Evolutionary conservation across 805 yeast species (phyloP), one percentile per base, ranked within the genome.

Genomic region (Kockiozyma suomiensis): DNA sequence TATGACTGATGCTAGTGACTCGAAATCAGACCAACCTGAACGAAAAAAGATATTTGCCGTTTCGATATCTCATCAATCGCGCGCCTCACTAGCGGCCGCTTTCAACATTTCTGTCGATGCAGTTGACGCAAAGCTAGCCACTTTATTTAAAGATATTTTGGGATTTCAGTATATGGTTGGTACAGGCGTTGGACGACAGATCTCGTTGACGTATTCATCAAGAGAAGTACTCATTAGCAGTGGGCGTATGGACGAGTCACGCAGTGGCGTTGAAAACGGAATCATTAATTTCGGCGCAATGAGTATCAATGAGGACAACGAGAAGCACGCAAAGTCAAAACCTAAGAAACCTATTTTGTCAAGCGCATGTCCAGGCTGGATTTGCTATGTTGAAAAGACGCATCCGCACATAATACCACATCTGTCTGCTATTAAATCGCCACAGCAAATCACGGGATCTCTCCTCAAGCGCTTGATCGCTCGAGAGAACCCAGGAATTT

Each of bases 281-380:
- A 21, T 30, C 1, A 38, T 37, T 13, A 26, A 57, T 28, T 37
- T 25, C 21, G 21, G 32, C 30, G 38, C 58, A 4, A 55, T 51
- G 51, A 49, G 52, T 12, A 45, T 37, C 10, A 48, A 19, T 32
- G 47, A 30, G 32, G 41, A 54, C 7, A 40, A 17, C 32, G 50
- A 30, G 21, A 35, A 28, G 23, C 17, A 30, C 5, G 38, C 2
- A 15, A 38, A 38, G 8, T 3, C n/a, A 17, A 28, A 43, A 17
- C 33, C 26, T 56, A 28, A 54, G 23, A 62, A 59, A 73, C 96
- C 96, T 0, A 70, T 82, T 1, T 72, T 94, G 49, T 81, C 91
- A 26, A 83, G 91, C 13, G 80, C 87, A 0, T 93, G 98, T 73
- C 99, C 99, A 0, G 99, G 99, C 0, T 94, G 97, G 90, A 94